A percentile compares a stretch with the other conserved stretches of the same genome.
These are phyloP conservation scores for Tulasnella sp. DNA, from an alignment of 768 basidiomycete species.

Conservation along the genomic window DNA sequence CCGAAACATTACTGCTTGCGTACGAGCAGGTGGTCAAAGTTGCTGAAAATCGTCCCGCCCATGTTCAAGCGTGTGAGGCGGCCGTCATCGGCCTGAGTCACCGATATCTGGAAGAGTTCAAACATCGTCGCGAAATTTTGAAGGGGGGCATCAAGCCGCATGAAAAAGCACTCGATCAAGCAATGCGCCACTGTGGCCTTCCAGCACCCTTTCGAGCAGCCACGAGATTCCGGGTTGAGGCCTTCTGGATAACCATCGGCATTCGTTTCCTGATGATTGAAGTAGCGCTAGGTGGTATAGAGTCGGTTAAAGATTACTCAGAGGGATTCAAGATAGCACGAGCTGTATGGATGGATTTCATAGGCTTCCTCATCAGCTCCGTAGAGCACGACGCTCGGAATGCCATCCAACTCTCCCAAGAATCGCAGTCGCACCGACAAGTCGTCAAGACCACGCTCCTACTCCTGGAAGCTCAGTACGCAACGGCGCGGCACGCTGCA, in stretches of 20 bases:
- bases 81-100: slow-evolving; percentile 41
- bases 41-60: slow-evolving; percentile 41
- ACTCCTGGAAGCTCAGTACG: slow-evolving; percentile 36
- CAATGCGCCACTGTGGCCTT: slow-evolving; percentile 44
- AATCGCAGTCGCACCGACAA: slow-evolving; percentile 44
- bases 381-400: slow-evolving; percentile 38
- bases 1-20: slow-evolving; percentile 28
- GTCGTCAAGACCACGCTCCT: slow-evolving; percentile 36
- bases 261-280: slow-evolving; percentile 41
- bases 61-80: slow-evolving; percentile 49
- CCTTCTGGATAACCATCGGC: slow-evolving; percentile 43
- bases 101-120: background rate
- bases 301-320: slow-evolving; percentile 24
- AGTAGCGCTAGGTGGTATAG: slow-evolving; percentile 25
- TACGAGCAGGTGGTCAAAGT: slow-evolving; percentile 35
- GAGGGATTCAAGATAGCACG: too few species aligned
- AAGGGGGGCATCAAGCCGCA: slow-evolving; percentile 27
- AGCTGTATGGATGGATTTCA: slow-evolving; percentile 4
- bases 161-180: slow-evolving; percentile 41
- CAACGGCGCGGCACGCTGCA: slow-evolving; percentile 32
- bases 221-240: slow-evolving; percentile 48
- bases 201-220: slow-evolving; percentile 44
- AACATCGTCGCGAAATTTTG: slow-evolving; percentile 29
- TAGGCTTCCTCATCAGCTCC: slow-evolving; percentile 34
- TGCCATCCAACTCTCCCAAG: slow-evolving; percentile 37